A percentile compares a stretch with the other conserved stretches of the same genome.
These are phyloP conservation scores for Neoscytalidium dimidiatum DNA, from an alignment of 2,329 filamentous ascomycete species.

Conservation along the genomic window DNA sequence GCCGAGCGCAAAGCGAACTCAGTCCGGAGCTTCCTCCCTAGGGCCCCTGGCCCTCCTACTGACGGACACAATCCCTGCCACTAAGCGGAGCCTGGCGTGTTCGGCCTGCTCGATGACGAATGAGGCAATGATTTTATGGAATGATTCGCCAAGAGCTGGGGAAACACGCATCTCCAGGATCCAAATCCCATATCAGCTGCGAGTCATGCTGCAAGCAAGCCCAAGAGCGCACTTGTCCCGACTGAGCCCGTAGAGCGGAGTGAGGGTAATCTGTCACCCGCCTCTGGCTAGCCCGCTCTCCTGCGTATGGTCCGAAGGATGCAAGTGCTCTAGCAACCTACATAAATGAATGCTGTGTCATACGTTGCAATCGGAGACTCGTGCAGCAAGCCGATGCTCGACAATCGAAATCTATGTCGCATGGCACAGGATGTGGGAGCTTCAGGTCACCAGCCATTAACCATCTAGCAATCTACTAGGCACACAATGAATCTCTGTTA, in stretches of 20 bases:
- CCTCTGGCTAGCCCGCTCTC: background rate
- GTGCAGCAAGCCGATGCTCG: background rate
- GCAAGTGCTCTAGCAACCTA: background rate
- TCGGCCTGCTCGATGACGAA: background rate
- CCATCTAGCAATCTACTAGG: no score
- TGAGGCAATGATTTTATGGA: background rate
- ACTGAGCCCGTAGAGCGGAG: background rate
- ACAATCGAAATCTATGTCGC: background rate
- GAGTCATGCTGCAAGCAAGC: background rate
- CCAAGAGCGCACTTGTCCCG: background rate
- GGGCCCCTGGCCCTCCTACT: background rate
- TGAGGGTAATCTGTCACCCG: background rate
- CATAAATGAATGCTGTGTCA: background rate
- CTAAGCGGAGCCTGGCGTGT: background rate
- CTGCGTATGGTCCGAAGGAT: background rate
- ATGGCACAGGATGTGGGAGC: background rate
- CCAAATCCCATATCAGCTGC: background rate
- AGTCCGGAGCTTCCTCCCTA: background rate
- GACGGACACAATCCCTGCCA: background rate
- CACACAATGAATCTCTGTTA: background rate
- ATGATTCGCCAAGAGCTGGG: background rate
- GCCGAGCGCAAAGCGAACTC: background rate
- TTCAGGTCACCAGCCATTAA: background rate
- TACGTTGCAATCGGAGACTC: background rate
- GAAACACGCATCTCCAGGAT: constrained; percentile 2